Percentiles rank a stretch among this genome's conserved stretches.
Conservation (phyloP, 2,329 filamentous ascomycete species). For the Pestalotiopsis sp. region DNA sequence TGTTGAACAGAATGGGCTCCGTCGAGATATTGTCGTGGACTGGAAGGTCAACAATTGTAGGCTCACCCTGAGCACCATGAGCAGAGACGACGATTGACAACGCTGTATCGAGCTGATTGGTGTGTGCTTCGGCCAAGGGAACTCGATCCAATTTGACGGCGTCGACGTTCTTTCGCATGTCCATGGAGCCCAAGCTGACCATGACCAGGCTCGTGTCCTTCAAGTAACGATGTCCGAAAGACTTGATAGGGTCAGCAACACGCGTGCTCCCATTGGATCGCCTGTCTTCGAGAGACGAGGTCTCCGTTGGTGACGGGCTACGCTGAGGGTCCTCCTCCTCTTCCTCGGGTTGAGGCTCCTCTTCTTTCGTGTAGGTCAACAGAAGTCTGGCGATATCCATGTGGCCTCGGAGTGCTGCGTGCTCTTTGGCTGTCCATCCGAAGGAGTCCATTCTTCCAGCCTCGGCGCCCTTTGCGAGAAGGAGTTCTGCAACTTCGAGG, state of each 20-base stretch:
- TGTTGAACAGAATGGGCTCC: slow-evolving; percentile 88
- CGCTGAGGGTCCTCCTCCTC: slow-evolving; percentile 30
- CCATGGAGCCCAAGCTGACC: slow-evolving; percentile 93
- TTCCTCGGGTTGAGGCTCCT: slow-evolving; percentile 29
- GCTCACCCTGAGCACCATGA: slow-evolving; percentile 80
- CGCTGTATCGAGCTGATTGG: slow-evolving; percentile 91
- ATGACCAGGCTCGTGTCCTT: slow-evolving; percentile 87
- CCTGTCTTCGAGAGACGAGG: slow-evolving; percentile 64
- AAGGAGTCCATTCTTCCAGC: slow-evolving; percentile 77
- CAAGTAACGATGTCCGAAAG: slow-evolving; percentile 94
- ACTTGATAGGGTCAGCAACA: slow-evolving; percentile 80
- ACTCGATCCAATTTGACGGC: slow-evolving; percentile 88
- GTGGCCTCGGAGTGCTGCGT: slow-evolving; percentile 88
- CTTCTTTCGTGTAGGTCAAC: slow-evolving; percentile 49
- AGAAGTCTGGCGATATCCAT: slow-evolving; percentile 77
- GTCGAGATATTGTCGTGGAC: slow-evolving; percentile 93
- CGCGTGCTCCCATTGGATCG: slow-evolving; percentile 55
- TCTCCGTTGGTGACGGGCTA: slow-evolving; percentile 48
- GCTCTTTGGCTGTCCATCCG: slow-evolving; percentile 92
- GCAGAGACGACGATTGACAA: slow-evolving; percentile 90
- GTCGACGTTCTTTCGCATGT: slow-evolving; percentile 79
- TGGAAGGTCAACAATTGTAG: slow-evolving; percentile 87
- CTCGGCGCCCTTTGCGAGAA: slow-evolving; percentile 79
- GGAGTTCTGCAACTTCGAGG: slow-evolving; percentile 70
- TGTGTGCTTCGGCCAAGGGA: slow-evolving; percentile 83